Percentiles rank a stretch among this genome's conserved stretches.
phyloP scores from a whole-genome alignment of 768 basidiomycete species.

The Boletus pseudo-olivaceus region DNA sequence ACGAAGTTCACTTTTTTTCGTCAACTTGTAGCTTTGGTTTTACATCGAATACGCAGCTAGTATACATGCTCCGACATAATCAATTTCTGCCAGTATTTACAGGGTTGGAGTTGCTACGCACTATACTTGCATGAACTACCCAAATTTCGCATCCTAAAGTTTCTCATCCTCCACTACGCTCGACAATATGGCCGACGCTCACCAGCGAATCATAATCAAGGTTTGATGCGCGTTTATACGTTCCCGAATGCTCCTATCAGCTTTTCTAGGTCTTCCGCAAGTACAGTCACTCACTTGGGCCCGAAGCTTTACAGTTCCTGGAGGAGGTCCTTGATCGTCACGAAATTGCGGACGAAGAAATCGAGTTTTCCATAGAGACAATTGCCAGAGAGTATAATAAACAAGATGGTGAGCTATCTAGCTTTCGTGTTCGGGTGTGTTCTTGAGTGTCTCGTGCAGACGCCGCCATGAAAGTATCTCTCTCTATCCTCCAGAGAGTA shows the following conservation, averaged over 20 bases:
- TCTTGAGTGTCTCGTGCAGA: constrained; percentile 41
- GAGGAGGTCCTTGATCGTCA: constrained; percentile 70
- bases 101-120: neutral
- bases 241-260: neutral
- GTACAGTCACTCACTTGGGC: constrained; percentile 82
- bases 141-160: neutral
- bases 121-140: neutral
- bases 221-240: constrained; percentile 18
- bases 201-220: constrained; percentile 45
- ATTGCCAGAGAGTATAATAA: constrained; percentile 86
- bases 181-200: constrained; percentile 34
- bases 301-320: constrained; percentile 68
- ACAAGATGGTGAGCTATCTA: constrained; percentile 64
- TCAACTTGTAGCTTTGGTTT: neutral
- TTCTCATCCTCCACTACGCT: neutral
- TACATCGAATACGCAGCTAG: neutral
- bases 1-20: no score
- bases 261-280: constrained; percentile 72
- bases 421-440: neutral
- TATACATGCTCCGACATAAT: neutral
- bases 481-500: constrained; percentile 62
- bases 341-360: constrained; percentile 64
- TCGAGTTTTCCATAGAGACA: constrained; percentile 73
- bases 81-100: neutral
- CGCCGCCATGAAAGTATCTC: constrained; percentile 78